These are phyloP conservation scores for Xylaria sp. DNA, from an alignment of 2,329 filamentous ascomycete genomes.

Conservation along the genomic window DNA sequence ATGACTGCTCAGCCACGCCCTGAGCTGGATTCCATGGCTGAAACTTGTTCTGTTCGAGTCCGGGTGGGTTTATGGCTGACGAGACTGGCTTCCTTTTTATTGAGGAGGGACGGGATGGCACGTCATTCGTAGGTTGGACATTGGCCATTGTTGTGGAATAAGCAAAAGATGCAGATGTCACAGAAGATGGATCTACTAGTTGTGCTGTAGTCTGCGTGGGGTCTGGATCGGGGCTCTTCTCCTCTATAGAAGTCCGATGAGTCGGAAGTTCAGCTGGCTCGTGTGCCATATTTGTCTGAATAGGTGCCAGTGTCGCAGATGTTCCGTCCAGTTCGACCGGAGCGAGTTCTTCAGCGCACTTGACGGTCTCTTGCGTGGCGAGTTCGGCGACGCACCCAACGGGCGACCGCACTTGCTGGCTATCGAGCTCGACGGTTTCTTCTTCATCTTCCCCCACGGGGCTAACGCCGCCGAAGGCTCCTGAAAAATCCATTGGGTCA, in stretches of 20 bases:
- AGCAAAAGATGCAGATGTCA: slow-evolving; percentile 49
- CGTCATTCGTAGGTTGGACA: slow-evolving; percentile 3
- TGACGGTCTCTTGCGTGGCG: slow-evolving; percentile 45
- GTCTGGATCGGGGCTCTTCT: slow-evolving; percentile 31
- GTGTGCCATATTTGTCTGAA: slow-evolving; percentile 34
- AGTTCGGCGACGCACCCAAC: slow-evolving; percentile 48
- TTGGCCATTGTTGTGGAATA: slow-evolving; percentile 41
- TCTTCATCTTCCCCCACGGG: slow-evolving; percentile 58
- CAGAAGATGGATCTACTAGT: slow-evolving; percentile 42
- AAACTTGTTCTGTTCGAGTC: slow-evolving; percentile 36
- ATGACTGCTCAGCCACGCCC: slow-evolving; percentile 20
- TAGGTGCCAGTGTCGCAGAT: slow-evolving; percentile 28
- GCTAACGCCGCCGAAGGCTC: slow-evolving; percentile 58
- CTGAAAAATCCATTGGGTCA: slow-evolving; percentile 64
- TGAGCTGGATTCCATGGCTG: slow-evolving; percentile 42
- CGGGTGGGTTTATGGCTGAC: slow-evolving; percentile 15
- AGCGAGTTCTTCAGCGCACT: slow-evolving; percentile 50
- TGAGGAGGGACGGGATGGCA: background rate
- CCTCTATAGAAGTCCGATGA: slow-evolving; percentile 37
- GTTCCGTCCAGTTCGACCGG: slow-evolving; percentile 49
- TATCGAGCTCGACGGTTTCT: slow-evolving; percentile 45
- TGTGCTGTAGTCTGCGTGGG: slow-evolving; percentile 23
- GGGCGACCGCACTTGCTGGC: slow-evolving; percentile 39
- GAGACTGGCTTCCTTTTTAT: slow-evolving; percentile 19
- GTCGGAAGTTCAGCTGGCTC: slow-evolving; percentile 44